A percentile compares a stretch with the other conserved stretches of the same genome.
These are phyloP conservation scores for Aureobasidium zeae DNA, from an alignment of 2,329 filamentous ascomycete genomes.

Conservation along the genomic window DNA sequence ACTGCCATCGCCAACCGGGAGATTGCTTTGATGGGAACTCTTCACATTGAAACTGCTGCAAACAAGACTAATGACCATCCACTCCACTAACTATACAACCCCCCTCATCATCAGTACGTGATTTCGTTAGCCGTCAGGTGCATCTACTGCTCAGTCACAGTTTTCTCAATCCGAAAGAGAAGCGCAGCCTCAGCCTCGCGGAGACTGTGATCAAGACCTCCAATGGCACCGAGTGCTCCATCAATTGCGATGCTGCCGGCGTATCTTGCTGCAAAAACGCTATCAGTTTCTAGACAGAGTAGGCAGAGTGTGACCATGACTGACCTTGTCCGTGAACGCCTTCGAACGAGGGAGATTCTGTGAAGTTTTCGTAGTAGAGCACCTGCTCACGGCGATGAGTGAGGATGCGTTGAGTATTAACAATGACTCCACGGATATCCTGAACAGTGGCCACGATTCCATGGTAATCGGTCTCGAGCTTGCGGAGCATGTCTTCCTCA, in stretches of 20 bases:
- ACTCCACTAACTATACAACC: too few species aligned
- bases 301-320: too few species aligned
- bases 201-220: background rate
- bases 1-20: too few species aligned
- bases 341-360: background rate
- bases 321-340: background rate
- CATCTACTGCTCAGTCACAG: too few species aligned
- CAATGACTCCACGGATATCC: background rate
- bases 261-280: background rate
- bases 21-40: too few species aligned
- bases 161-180: background rate
- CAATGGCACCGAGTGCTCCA: slow-evolving; percentile 8
- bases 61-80: too few species aligned
- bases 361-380: slow-evolving; percentile 1
- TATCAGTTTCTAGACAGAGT: too few species aligned
- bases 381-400: slow-evolving; percentile 8
- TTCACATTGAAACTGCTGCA: too few species aligned
- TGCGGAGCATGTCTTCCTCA: slow-evolving; percentile 1
- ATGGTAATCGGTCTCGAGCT: background rate
- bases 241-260: slow-evolving; percentile 10
- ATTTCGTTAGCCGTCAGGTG: too few species aligned
- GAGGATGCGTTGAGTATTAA: slow-evolving; percentile 2
- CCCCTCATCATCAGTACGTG: too few species aligned
- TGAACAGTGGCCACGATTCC: background rate
- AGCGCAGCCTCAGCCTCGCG: background rate